These are phyloP conservation scores for Saccharum spontaneum DNA, from an alignment of 176 grass and related monocot genomes.

Conservation along the genomic window DNA sequence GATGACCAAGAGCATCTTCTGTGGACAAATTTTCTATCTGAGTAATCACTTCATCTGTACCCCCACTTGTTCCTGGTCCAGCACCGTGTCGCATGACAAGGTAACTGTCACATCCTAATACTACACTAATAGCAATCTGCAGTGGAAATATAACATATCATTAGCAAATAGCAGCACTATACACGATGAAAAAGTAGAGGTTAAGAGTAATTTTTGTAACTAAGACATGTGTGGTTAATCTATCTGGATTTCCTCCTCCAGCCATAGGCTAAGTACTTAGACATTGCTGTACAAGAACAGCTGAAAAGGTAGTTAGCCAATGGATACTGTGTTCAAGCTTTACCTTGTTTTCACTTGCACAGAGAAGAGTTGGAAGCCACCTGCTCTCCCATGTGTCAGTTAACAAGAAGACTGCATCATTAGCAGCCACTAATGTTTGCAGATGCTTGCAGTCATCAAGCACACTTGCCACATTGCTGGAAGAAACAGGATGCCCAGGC, in stretches of 20 bases:
- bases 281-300: slow-evolving; percentile 3
- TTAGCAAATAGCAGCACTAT: slow-evolving; percentile 33
- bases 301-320: background rate
- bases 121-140: slow-evolving; percentile 77
- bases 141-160: background rate
- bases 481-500: slow-evolving; percentile 61
- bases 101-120: slow-evolving; percentile 82
- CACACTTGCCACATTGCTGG: slow-evolving; percentile 47
- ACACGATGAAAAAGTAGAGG: slow-evolving; percentile 3
- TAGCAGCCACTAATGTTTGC: slow-evolving; percentile 65
- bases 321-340: slow-evolving; percentile 20
- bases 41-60: slow-evolving; percentile 30
- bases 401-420: slow-evolving; percentile 83
- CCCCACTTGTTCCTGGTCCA: slow-evolving; percentile 45
- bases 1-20: slow-evolving; percentile 37
- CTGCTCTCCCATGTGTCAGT: slow-evolving; percentile 85
- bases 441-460: slow-evolving; percentile 73
- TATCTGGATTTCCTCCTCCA: slow-evolving; percentile 15
- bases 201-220: slow-evolving; percentile 11
- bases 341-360: slow-evolving; percentile 85
- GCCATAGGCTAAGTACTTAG: background rate
- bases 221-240: background rate
- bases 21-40: slow-evolving; percentile 39
- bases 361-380: slow-evolving; percentile 90
- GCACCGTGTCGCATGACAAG: slow-evolving; percentile 97